A percentile compares a stretch with the other conserved stretches of the same genome.
phyloP scores from a whole-genome alignment of 2,329 filamentous ascomycete species.

The Fusarium virguliforme region DNA sequence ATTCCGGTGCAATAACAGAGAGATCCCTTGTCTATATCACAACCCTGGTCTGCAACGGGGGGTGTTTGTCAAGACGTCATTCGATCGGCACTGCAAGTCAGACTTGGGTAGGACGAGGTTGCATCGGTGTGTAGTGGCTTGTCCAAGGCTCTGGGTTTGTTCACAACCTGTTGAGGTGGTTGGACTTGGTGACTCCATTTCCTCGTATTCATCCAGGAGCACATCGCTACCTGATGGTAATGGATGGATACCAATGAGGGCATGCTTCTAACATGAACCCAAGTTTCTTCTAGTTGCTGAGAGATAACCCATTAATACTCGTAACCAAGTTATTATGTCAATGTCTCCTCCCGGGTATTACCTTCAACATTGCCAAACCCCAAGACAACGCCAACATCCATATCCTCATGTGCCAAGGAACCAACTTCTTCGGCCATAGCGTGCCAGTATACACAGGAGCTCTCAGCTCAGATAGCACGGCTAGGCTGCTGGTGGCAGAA shows the following conservation, averaged over 20 bases:
- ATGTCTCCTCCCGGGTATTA: no score
- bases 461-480: background rate
- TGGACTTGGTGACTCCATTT: background rate
- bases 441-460: background rate
- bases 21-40: constrained; percentile 5
- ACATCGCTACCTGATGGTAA: no score
- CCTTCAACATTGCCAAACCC: background rate
- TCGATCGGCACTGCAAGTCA: constrained; percentile 17
- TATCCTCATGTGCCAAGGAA: background rate
- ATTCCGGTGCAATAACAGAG: constrained; percentile 14
- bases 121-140: background rate
- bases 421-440: background rate
- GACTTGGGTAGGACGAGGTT: constrained; percentile 9
- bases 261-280: no score
- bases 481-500: background rate
- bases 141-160: background rate
- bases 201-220: no score
- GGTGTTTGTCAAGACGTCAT: constrained; percentile 16
- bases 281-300: no score
- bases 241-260: no score
- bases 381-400: background rate
- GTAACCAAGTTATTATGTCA: background rate
- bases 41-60: constrained; percentile 1
- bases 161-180: background rate
- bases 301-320: background rate